Evolutionary conservation across 495 filamentous ascomycete genomes (phyloP), one percentile per base, ranked within the genome.

Genomic region (Penicillium flavigenum): DNA sequence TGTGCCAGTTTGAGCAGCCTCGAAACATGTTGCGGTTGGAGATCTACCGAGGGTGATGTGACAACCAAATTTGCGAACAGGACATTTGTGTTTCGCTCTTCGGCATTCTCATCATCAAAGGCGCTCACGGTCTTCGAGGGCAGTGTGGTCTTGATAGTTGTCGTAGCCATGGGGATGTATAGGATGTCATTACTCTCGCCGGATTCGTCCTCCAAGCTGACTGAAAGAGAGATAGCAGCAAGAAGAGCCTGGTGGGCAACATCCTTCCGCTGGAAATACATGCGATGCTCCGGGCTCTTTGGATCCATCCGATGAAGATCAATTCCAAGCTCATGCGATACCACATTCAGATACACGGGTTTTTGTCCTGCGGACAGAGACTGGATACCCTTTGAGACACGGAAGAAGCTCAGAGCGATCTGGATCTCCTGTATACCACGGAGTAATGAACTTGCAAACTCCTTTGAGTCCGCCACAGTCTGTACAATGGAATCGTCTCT

Each of bases 131-230:
- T 96, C 70, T 98, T 97, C 0, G 94, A 96, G 0, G 95, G 95
- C 6, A 99, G 72, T 5, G 94, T 99, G 0, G 94, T 98, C 59
- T 91, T 90, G 31, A 96, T 85, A 0, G 94, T 99, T 20, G 91
- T 95, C 5, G 94, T 99, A 26, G 93, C 89, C 95, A 99, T 99
- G 0, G 94, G 94, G 29, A 99, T 85, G 69, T 98, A 98, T 16
- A 95, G 77, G 52, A 99, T 82, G 59, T 91, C 86, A 67, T 96
- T 90, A 0, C 88, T 86, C 68, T 90, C 90, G 10, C 88, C 88
- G 16, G 85, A 81, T 26, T 90, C 90, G 72, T 97, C 90, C 64
- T 96, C 92, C 44, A 99, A 77, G 56, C 91, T 94, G 54, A 97
- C 80, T 2, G 92, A 92, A 36, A 98, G 87, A 5, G 94, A 95